Conservation (phyloP, 2,329 filamentous ascomycete species). For the Rhinocladiella similis region DNA sequence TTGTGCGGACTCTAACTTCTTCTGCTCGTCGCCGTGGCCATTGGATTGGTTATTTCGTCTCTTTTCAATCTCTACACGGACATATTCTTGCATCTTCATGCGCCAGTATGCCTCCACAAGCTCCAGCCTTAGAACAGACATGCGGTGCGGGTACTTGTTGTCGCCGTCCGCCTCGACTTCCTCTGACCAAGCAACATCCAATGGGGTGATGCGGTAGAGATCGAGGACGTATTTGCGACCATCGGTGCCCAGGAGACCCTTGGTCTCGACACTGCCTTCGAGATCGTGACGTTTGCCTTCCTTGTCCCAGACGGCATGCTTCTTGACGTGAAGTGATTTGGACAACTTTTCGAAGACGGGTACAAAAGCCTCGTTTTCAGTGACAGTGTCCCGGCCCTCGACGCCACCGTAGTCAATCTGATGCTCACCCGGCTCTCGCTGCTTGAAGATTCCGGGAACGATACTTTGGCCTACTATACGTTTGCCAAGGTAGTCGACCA, state of each 20-base stretch:
- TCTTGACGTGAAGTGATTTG: constrained; percentile 86
- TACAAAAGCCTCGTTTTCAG: constrained; percentile 82
- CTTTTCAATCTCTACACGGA: constrained; percentile 73
- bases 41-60: constrained; percentile 51
- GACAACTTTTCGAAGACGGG: constrained; percentile 86
- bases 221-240: constrained; percentile 97
- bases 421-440: constrained; percentile 94
- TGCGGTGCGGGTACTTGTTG: constrained; percentile 81
- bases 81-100: constrained; percentile 83
- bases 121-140: constrained; percentile 91
- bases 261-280: constrained; percentile 95
- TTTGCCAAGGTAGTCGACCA: constrained; percentile 96
- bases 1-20: constrained; percentile 28
- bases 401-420: constrained; percentile 99
- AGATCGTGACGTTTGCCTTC: constrained; percentile 85
- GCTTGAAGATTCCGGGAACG: constrained; percentile 98
- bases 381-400: constrained; percentile 93
- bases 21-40: constrained; percentile 37
- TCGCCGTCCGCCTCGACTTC: constrained; percentile 60
- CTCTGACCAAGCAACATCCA: constrained; percentile 90
- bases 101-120: constrained; percentile 84
- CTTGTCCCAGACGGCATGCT: constrained; percentile 97
- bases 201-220: constrained; percentile 87
- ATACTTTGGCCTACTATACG: constrained; percentile 97
- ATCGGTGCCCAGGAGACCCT: constrained; percentile 94